phyloP scores from a whole-genome alignment of 2,329 filamentous ascomycete species.

The Didymella glomerata region DNA sequence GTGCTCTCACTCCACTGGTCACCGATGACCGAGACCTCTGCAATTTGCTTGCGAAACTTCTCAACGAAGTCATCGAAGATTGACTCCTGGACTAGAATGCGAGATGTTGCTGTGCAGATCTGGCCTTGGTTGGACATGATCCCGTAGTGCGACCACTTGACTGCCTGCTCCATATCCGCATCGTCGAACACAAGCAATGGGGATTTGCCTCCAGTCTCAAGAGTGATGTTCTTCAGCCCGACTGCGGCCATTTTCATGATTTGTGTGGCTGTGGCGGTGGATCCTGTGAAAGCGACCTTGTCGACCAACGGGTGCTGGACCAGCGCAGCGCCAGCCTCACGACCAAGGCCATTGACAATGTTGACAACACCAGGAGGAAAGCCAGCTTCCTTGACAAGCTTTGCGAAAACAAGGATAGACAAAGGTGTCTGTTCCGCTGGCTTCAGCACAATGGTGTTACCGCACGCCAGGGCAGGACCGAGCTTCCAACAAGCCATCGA shows the following conservation, averaged over 20 bases:
- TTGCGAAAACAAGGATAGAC: conserved; percentile 16
- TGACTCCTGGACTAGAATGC: conserved; percentile 51
- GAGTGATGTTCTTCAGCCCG: conserved; percentile 54
- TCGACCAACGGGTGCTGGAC: conserved; percentile 71
- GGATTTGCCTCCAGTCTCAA: conserved; percentile 57
- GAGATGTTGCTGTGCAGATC: conserved; percentile 50
- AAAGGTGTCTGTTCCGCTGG: conserved; percentile 65
- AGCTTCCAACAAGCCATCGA: conserved; percentile 61
- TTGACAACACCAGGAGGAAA: conserved; percentile 55
- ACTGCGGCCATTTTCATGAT: conserved; percentile 58
- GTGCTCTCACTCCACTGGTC: conserved; percentile 55
- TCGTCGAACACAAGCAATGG: conserved; percentile 58
- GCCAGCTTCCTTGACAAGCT: conserved; percentile 48
- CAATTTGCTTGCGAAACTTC: conserved; percentile 53
- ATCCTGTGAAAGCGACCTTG: conserved; percentile 81
- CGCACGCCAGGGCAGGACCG: conserved; percentile 63
- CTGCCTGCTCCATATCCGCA: conserved; percentile 54
- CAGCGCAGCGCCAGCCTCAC: conserved; percentile 66
- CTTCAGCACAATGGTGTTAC: conserved; percentile 64
- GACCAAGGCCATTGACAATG: conserved; percentile 63
- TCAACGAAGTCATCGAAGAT: conserved; percentile 40
- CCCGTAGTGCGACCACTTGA: conserved; percentile 46
- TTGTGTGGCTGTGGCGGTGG: conserved; percentile 71
- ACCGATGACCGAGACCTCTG: conserved; percentile 32
- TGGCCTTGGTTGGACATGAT: conserved; percentile 52